Conservation (phyloP, 352 stramenopile species). For the Phytophthora lateralis region DNA sequence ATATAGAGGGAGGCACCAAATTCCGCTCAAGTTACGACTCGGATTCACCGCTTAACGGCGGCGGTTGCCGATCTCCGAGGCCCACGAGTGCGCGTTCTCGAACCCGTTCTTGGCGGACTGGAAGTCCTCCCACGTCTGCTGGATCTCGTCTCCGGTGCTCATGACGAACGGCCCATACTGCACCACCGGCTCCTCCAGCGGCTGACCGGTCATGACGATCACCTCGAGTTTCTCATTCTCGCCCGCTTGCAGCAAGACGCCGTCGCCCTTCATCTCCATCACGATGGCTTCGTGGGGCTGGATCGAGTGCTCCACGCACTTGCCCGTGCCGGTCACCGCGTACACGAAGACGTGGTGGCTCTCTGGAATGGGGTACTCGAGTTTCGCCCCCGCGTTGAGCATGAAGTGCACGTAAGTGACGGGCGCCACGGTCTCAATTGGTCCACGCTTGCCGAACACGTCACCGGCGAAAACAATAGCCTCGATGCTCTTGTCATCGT, state of each 20-base stretch:
- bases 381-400: conserved; percentile 33
- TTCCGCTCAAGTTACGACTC: background rate
- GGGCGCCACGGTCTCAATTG: conserved; percentile 49
- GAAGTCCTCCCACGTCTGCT: conserved; percentile 54
- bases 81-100: conserved; percentile 59
- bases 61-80: conserved; percentile 54
- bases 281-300: conserved; percentile 55
- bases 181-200: conserved; percentile 62
- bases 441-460: conserved; percentile 44
- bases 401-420: conserved; percentile 65
- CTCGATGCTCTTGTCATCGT: conserved; percentile 47
- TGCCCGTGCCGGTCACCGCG: conserved; percentile 37
- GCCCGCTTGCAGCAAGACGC: conserved; percentile 40
- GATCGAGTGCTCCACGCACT: conserved; percentile 29
- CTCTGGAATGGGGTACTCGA: conserved; percentile 49
- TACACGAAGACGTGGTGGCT: conserved; percentile 55
- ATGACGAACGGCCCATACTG: conserved; percentile 84
- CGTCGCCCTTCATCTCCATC: conserved; percentile 57
- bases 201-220: conserved; percentile 58
- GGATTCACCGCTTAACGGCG: conserved; percentile 7
- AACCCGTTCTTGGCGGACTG: conserved; percentile 66
- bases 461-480: conserved; percentile 61
- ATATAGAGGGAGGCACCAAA: conserved; percentile 7
- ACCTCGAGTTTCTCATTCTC: conserved; percentile 47
- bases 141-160: conserved; percentile 59